Base-by-base conservation (phyloP, 768 basidiomycete genomes). In the Suillus brevipes region DNA sequence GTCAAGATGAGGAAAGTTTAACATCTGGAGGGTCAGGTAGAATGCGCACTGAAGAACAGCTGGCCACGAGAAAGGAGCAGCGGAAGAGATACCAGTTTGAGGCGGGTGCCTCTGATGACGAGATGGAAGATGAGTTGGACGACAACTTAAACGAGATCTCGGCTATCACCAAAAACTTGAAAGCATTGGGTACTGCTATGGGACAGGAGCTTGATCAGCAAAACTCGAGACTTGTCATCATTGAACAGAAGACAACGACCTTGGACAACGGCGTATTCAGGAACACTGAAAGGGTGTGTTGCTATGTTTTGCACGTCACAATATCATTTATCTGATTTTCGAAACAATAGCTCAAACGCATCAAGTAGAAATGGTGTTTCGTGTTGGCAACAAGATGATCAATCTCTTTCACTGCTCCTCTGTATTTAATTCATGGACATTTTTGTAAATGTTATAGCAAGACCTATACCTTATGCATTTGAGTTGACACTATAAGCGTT, bases 101-200 rank as follows among this genome's bases (percentile, higher is more conserved):
- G 69, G 87, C 88, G 34, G 91, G 87, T 43, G 93, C 84, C 3
- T 93, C 91, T 7, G 97, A 99, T 72, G 95, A 99, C 70, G 95
- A 96, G 77, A 69, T 97, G 1, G 97, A 99, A 79, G 91, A 98
- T 70, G 95, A 99, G 78, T 72, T 99, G 43, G 97, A 98, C 71
- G 87, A 85, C 68, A 98, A 99, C 75, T 79, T 99, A 31, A 88
- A 92, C 73, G 95, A 97, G 76, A 91, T 97, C 65, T 80, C 85
- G 42, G 88, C 88, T 60, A 85, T 90, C 60, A 87, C 92, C 2
- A 91, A 89, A 78, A 82, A 87, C 55, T 82, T 97, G 66, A 93
- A 91, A 77, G 86, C 88, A 3, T 79, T 96, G 23, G 92, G 91
- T 7, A 83, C 82, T 66, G 88, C 91, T 5, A 94, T 94, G 89